Evolutionary conservation across 495 filamentous ascomycete species (phyloP).

Genomic region (Ascodesmis nigricans): DNA sequence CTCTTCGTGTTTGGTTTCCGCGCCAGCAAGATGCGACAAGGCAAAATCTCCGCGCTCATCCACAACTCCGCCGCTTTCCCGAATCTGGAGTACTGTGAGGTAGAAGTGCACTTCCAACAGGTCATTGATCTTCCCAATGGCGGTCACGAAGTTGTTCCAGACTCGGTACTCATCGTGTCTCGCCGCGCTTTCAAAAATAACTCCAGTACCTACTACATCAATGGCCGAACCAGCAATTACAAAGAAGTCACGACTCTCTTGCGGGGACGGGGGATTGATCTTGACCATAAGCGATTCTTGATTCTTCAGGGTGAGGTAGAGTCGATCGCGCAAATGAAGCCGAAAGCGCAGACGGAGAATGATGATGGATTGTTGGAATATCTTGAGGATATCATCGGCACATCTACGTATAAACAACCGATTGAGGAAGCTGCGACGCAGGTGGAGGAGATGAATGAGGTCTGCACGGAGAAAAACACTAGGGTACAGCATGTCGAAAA

Average conservation of each 20-base stretch:
- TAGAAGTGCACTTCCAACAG: constrained; percentile 87
- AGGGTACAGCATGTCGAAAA: constrained; percentile 97
- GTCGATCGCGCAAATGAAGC: constrained; percentile 97
- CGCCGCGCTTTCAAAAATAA: constrained; percentile 95
- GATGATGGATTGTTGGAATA: constrained; percentile 94
- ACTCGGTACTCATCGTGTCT: constrained; percentile 69
- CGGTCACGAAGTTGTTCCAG: constrained; percentile 45
- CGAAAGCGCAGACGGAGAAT: constrained; percentile 81
- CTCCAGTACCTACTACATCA: constrained; percentile 92
- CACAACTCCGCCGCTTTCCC: constrained; percentile 82
- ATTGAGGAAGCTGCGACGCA: constrained; percentile 84
- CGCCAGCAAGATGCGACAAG: constrained; percentile 97
- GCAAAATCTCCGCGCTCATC: constrained; percentile 91
- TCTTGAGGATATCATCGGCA: constrained; percentile 94
- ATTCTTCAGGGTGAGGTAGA: constrained; percentile 97
- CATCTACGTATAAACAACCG: constrained; percentile 87
- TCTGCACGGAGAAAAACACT: constrained; percentile 79
- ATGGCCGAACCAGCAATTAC: constrained; percentile 68
- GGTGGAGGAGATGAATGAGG: constrained; percentile 77
- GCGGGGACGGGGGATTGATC: constrained; percentile 68
- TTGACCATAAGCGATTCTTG: constrained; percentile 94
- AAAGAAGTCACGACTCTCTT: constrained; percentile 77
- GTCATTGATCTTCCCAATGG: constrained; percentile 68
- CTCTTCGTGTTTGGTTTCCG: constrained; percentile 97
- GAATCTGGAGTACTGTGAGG: constrained; percentile 72